Evolutionary conservation across 306 rosid species (phyloP).

Genomic region (Quercus robur): DNA sequence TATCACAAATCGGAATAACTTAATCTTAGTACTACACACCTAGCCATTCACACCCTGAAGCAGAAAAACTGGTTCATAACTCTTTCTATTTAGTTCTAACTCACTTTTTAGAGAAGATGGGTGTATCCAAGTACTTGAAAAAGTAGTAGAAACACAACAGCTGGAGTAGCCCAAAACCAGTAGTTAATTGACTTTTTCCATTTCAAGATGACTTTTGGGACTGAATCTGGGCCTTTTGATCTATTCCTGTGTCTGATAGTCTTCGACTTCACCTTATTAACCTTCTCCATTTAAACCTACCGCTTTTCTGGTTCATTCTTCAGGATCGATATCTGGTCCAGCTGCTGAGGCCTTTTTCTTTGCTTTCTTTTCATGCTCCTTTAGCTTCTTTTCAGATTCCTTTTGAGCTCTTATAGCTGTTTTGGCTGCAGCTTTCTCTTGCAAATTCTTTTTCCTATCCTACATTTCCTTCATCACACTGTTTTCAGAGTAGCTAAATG

Average conservation of each 20-base stretch:
- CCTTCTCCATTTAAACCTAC: constrained; percentile 5
- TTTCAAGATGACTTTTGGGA: constrained; percentile 61
- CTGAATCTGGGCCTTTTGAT: constrained; percentile 41
- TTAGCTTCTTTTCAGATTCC: constrained; percentile 85
- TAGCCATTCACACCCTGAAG: constrained; percentile 14
- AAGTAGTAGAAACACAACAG: constrained; percentile 45
- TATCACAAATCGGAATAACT: constrained; percentile 52
- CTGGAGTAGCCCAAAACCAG: constrained; percentile 68
- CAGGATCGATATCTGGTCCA: constrained; percentile 28
- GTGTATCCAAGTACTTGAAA: constrained; percentile 49
- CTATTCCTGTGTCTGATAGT: constrained; percentile 47
- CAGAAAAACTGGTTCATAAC: constrained; percentile 34
- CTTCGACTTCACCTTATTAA: constrained; percentile 40
- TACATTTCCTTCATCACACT: constrained; percentile 71
- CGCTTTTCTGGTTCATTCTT: constrained; percentile 53
- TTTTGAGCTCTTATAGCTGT: constrained; percentile 69
- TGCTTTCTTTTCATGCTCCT: constrained; percentile 87
- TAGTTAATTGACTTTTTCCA: constrained; percentile 62
- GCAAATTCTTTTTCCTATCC: constrained; percentile 85
- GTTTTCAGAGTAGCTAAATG: constrained; percentile 60
- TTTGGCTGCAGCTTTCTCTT: constrained; percentile 82
- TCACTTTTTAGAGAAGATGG: constrained; percentile 47
- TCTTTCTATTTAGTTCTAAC: constrained; percentile 25
- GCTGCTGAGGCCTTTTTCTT: constrained; percentile 62
- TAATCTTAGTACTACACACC: constrained; percentile 30